Percentiles rank a stretch among this genome's conserved stretches.
Evolutionary conservation across 2,329 filamentous ascomycete species (phyloP).

Genomic region (Phialophora verrucosa): DNA sequence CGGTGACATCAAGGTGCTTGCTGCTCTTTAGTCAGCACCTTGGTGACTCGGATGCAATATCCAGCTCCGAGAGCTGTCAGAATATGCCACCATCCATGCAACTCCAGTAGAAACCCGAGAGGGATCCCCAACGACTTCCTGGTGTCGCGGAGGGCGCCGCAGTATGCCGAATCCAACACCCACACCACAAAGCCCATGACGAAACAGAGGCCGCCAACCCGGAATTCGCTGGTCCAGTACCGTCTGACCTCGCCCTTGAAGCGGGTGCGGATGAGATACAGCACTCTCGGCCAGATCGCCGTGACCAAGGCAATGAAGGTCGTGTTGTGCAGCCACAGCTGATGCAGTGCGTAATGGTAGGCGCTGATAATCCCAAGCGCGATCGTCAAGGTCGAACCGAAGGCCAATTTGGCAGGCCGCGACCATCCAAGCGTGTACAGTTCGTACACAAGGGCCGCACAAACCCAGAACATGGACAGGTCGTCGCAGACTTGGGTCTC

Average conservation of each 20-base stretch:
- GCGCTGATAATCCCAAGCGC: conserved; percentile 34
- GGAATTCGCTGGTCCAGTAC: conserved; percentile 30
- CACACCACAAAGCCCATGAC: conserved; percentile 37
- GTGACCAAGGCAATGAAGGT: conserved; percentile 32
- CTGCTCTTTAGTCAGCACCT: conserved; percentile 26
- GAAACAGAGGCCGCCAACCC: conserved; percentile 32
- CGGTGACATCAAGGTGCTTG: neutral
- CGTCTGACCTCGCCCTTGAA: conserved; percentile 24
- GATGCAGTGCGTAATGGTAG: conserved; percentile 28
- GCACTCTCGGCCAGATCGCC: conserved; percentile 32
- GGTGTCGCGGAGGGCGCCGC: conserved; percentile 33
- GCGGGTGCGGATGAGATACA: conserved; percentile 29
- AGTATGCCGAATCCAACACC: conserved; percentile 41
- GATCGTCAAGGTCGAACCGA: conserved; percentile 25
- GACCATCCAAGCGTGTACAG: conserved; percentile 32
- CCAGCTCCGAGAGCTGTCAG: conserved; percentile 37
- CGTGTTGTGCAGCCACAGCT: conserved; percentile 33
- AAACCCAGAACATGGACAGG: conserved; percentile 38
- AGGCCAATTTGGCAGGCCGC: conserved; percentile 16
- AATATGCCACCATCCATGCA: conserved; percentile 44
- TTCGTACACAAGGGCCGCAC: conserved; percentile 35
- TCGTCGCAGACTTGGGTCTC: conserved; percentile 34
- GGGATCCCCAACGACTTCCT: conserved; percentile 39
- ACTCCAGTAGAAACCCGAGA: conserved; percentile 41
- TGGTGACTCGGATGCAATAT: conserved; percentile 36